Evolutionary conservation across 495 filamentous ascomycete genomes (phyloP).

Genomic region (Ramalina intermedia): DNA sequence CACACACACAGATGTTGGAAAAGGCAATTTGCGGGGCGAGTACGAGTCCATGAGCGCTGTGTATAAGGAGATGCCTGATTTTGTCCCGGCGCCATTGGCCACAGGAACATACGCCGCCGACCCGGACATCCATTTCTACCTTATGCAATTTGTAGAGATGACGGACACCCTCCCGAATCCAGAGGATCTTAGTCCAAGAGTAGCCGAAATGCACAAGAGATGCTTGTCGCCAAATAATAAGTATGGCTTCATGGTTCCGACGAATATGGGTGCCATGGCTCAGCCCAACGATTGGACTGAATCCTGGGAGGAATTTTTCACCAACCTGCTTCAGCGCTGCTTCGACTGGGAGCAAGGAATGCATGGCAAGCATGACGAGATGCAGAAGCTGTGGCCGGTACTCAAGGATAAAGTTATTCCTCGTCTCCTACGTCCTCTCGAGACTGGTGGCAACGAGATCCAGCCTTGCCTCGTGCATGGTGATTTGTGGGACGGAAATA

Average conservation of each 20-base stretch:
- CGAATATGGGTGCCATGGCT: conserved; percentile 8
- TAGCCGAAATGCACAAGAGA: conserved; percentile 11
- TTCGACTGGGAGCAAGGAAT: conserved; percentile 13
- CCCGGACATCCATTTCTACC: conserved; percentile 15
- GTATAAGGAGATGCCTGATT: conserved; percentile 8
- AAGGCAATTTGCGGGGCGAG: conserved; percentile 16
- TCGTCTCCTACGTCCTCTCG: conserved; percentile 19
- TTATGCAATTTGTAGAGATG: conserved; percentile 14
- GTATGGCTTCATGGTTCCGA: conserved; percentile 12
- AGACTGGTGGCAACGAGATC: conserved; percentile 17
- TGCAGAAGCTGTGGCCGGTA: conserved; percentile 12
- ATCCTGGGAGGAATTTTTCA: conserved; percentile 14
- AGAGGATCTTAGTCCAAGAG: neutral
- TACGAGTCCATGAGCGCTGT: conserved; percentile 13
- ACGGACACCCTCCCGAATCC: conserved; percentile 9
- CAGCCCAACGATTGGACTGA: conserved; percentile 9
- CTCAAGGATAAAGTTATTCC: conserved; percentile 24
- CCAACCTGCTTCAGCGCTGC: neutral
- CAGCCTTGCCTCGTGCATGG: conserved; percentile 17
- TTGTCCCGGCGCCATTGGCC: conserved; percentile 10
- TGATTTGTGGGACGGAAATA: conserved; percentile 17
- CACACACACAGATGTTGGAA: conserved; percentile 7
- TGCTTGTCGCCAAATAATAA: conserved; percentile 13
- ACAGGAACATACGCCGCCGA: conserved; percentile 16
- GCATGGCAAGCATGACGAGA: conserved; percentile 20